Conservation (phyloP, 352 stramenopile genomes). For the Globisporangium paddicum region DNA sequence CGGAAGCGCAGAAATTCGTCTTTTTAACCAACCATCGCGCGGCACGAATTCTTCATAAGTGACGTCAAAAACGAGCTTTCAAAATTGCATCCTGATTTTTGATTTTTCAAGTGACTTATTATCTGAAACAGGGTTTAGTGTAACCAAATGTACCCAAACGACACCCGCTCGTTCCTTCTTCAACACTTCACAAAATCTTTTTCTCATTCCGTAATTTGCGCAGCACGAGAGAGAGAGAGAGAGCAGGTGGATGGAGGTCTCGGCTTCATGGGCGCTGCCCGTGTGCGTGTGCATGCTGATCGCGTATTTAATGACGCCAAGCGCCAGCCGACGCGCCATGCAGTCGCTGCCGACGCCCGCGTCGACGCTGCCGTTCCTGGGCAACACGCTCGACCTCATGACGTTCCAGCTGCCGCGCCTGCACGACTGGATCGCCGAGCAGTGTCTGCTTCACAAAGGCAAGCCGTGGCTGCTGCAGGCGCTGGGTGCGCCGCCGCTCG, state of each 20-base stretch:
- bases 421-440: conserved; percentile 15
- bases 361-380: conserved; percentile 17
- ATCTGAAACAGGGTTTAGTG: too few species aligned
- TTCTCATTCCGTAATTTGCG: not conserved
- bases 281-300: not conserved
- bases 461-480: conserved; percentile 19
- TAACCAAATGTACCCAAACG: too few species aligned
- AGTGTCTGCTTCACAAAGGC: not conserved
- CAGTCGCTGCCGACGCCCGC: conserved; percentile 5
- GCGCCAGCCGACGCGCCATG: conserved; percentile 5
- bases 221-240: not conserved
- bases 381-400: conserved; percentile 19
- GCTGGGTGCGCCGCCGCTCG: conserved; percentile 12
- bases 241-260: not conserved
- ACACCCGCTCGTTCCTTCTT: too few species aligned
- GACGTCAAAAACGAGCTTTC: too few species aligned
- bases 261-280: not conserved
- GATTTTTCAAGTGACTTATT: too few species aligned
- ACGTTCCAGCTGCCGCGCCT: conserved; percentile 2
- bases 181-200: too few species aligned
- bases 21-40: too few species aligned
- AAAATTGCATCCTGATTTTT: too few species aligned
- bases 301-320: not conserved
- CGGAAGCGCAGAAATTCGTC: too few species aligned
- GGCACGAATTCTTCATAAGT: too few species aligned